Evolutionary conservation across 2,329 filamentous ascomycete species (phyloP).

Genomic region (Kalaharituber pfeilii): DNA sequence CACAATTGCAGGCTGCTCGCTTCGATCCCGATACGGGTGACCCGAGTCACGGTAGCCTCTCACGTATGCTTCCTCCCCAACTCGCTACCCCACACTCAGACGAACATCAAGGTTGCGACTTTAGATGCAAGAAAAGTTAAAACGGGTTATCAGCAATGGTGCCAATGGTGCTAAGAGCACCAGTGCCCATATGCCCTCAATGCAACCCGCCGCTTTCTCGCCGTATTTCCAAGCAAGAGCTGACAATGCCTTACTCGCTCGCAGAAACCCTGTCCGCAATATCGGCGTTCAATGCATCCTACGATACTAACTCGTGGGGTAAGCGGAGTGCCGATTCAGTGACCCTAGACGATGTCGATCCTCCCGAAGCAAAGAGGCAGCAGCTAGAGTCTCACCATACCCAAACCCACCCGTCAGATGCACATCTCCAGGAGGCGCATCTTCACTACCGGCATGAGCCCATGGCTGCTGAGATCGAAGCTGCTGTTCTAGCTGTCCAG

Average conservation of each 20-base stretch:
- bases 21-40: neutral
- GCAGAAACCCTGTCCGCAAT: slow-evolving; percentile 14
- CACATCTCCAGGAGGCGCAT: neutral
- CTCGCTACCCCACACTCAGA: neutral
- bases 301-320: slow-evolving; percentile 15
- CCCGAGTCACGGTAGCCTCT: neutral
- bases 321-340: slow-evolving; percentile 14
- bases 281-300: slow-evolving; percentile 18
- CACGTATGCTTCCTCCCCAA: neutral
- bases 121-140: no score
- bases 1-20: neutral
- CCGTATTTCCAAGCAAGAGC: neutral
- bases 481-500: neutral
- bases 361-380: slow-evolving; percentile 11
- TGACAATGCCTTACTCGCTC: neutral
- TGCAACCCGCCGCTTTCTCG: no score
- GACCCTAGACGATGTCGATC: slow-evolving; percentile 3
- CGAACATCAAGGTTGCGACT: no score
- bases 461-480: neutral
- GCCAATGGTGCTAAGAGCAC: no score
- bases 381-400: slow-evolving; percentile 13
- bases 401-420: slow-evolving; percentile 9
- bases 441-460: neutral
- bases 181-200: no score
- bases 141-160: no score